Base-by-base conservation (phyloP, 495 filamentous ascomycete species). In the Penicillium desertorum region DNA sequence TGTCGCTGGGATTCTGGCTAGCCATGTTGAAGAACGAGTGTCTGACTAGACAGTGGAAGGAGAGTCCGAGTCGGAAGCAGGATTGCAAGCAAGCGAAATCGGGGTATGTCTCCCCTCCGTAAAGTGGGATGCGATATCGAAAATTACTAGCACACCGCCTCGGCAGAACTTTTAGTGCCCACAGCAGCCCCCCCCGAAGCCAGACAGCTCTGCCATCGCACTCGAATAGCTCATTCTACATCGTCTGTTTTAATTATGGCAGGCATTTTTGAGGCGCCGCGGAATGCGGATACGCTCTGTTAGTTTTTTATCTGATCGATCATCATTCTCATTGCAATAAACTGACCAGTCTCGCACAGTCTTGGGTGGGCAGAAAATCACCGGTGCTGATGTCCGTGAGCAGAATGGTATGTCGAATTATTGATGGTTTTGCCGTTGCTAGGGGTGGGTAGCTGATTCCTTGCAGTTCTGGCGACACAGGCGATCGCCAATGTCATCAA, bases 401-500 rank as follows among this genome's bases (percentile, higher is more conserved):
- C 92, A 97, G 69, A 96, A 96, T 82, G 90, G 90, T 88, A 79
- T 74, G 82, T 71, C 19, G 43, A 29, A 29, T 29, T 17, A 29
- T 55, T 39, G 19, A 27, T 25, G 19, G 12, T 1, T 25, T 32
- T 29, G 11, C n/a, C 2, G 20, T 58, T 34, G 8, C 5, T 58
- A 4, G 48, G 41, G 20, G 4, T 11, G 4, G 17, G 65, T 64
- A 57, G 60, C 49, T 50, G 37, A 55, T 42, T 52, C 43, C 11
- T 30, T 58, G 34, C 65, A 96, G 94, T 98, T 36, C 85, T 91
- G 57, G 94, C 94, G 51, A 98, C 94, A 43, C 90, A 96, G 73
- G 91, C 92, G 45, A 97, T 99, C 70, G 88, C 94, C 72, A 98
- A 97, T 87, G 91, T 97, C 51, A 91, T 99, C 71, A 97, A 96